Conservation (phyloP, 768 basidiomycete genomes). For the Imleria badia region DNA sequence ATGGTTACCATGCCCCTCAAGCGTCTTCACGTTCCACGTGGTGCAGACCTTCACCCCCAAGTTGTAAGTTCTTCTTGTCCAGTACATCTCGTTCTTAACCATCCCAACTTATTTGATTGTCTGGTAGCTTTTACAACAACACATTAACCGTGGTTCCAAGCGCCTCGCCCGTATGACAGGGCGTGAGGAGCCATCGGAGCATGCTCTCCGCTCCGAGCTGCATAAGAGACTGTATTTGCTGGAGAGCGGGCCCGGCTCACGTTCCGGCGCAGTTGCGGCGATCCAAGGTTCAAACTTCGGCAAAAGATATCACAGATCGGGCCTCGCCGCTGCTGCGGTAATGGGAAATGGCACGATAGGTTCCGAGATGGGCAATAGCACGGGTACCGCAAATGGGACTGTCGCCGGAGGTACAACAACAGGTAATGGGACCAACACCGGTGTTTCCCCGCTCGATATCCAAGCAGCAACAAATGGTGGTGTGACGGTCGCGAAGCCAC, state of each 20-base stretch:
- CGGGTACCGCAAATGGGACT: constrained; percentile 7
- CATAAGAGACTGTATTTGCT: constrained; percentile 41
- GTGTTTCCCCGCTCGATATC: constrained; percentile 37
- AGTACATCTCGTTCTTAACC: not conserved
- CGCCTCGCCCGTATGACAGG: constrained; percentile 73
- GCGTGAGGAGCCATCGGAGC: constrained; percentile 47
- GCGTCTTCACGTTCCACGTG: constrained; percentile 31
- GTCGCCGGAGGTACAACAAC: constrained; percentile 9
- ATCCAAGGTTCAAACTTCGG: constrained; percentile 5
- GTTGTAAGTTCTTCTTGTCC: constrained; percentile 35
- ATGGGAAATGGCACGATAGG: constrained; percentile 1
- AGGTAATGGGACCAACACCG: constrained; percentile 22
- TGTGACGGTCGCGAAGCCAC: constrained; percentile 43
- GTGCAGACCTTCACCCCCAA: constrained; percentile 40
- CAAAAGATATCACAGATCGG: constrained; percentile 9
- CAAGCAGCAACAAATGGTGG: constrained; percentile 35
- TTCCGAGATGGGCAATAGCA: not conserved
- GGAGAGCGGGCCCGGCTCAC: constrained; percentile 26
- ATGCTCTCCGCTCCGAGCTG: constrained; percentile 46
- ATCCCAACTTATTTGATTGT: not conserved
- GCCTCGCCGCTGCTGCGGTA: constrained; percentile 4
- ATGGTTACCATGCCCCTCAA: constrained; percentile 44
- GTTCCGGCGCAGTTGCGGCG: not conserved
- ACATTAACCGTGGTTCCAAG: constrained; percentile 61
- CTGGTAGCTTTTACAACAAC: constrained; percentile 61